Evolutionary conservation across 768 basidiomycete genomes (phyloP), one percentile per base, ranked within the genome.

Genomic region (Cystofilobasidium capitatum): DNA sequence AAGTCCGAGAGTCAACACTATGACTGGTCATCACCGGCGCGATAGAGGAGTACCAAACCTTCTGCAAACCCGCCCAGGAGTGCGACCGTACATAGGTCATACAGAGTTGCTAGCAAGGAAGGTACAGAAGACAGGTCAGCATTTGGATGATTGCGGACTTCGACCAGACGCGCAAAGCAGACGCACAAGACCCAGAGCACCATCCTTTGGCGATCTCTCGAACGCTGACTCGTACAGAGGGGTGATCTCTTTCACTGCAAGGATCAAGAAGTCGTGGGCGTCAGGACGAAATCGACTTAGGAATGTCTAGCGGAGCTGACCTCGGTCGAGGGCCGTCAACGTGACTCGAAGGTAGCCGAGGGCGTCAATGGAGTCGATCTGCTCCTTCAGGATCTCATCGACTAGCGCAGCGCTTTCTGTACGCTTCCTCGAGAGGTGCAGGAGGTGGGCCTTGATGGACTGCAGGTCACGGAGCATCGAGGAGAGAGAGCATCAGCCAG

Each of bases 381-480:
- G 4, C 4, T 33, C 51, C 13, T 16, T 3, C 2, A 14, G 2
- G 8, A 55, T 2, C 31, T 55, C 51, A 31, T 55, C 51, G 31
- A 33, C 26, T 12, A 55, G 51, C 51, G 6, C 9, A 17, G 14
- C 31, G 29, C 12, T 31, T 17, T 55, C 51, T 7, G 1, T 7
- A 20, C 51, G 51, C 51, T 55, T 55, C 51, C 33, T 55, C 14
- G 51, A 55, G 17, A 55, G 51, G 5, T 31, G 29, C 14, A 55
- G 51, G 17, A 55, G 31, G 51, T 55, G 51, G 12, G 51, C 51
- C 14, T 55, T 55, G 51, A 55, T 55, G 29, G 51, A 26, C 51
- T 55, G 51, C 17, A 20, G 40, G 20, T 10, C 40, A 20, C 40
- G 20, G 40, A 42, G 20, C 10, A 20, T 42, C 20, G 40, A 10